Base-by-base conservation (phyloP, 73 alveolate species). In the Stentor roeselii region DNA sequence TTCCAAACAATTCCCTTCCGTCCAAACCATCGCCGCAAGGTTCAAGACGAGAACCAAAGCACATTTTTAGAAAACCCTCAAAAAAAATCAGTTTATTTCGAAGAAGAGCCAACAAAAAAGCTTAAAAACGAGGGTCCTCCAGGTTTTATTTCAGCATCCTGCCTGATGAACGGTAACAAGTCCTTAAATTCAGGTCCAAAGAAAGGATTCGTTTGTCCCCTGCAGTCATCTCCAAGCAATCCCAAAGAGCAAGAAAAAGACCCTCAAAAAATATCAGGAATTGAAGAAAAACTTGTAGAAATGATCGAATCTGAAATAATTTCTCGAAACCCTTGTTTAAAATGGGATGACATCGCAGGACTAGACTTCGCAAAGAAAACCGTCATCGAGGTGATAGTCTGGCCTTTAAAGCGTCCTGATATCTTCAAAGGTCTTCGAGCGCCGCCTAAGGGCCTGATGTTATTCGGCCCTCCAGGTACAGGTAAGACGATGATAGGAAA, bases 391-490 rank as follows among this genome's bases (percentile, higher is more conserved):
- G 93, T 95, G 40, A 95, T 98, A 58, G 91, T 98, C 4, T 92
- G 98, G 93, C 99, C 99, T 31, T 89, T 95, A 92, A 82, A 93
- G n/a, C 88, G 99, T 42, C 99, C 99, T 15, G 99, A 98, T 83
- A 76, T 98, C 38, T 98, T 97, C 88, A 92, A 75, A 75, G 99
- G 99, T 1, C 85, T 97, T 11, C 84, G 99, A 74, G 96, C 99
- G 21, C 99, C 99, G 35, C 99, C 99, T 1, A 95, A 93, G 88
- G 98, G 99, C 30, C 91, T 97, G 2, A 82, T 97, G 38, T 90
- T 97, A 78, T 97, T 95, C 88, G 99, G 99, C 0, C 99, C 99
- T 34, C 99, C 99, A 3, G 99, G 99, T 36, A 97, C 99, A 42
- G 99, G 99, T 0, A 97, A 97, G 82, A 98, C 99, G 4, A 94